Percentiles rank a stretch among this genome's conserved stretches.
Evolutionary conservation across 2,329 filamentous ascomycete species (phyloP).

Genomic region (Microcera coccophila): DNA sequence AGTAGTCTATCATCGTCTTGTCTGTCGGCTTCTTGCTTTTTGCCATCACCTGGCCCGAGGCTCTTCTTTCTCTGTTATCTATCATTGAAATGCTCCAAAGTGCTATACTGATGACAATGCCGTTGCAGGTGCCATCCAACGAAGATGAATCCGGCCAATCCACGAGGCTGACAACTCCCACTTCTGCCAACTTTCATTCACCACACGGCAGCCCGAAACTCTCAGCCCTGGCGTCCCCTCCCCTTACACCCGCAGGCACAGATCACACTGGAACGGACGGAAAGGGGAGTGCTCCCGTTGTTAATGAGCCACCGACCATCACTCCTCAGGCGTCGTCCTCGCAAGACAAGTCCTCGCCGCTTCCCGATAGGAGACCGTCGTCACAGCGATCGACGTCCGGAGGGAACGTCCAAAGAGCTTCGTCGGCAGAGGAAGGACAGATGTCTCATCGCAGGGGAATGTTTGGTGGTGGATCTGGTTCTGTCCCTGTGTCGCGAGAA

Average conservation of each 20-base stretch:
- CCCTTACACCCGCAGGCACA: slow-evolving; percentile 81
- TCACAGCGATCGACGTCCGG: slow-evolving; percentile 43
- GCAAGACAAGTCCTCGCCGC: slow-evolving; percentile 47
- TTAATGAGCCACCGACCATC: slow-evolving; percentile 46
- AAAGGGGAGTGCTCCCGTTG: slow-evolving; percentile 38
- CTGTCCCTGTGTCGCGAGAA: slow-evolving; percentile 57
- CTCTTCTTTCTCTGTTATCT: no score
- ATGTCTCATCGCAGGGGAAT: slow-evolving; percentile 51
- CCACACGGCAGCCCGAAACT: slow-evolving; percentile 63
- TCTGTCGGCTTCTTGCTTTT: slow-evolving; percentile 1
- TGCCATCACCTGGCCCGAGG: not conserved
- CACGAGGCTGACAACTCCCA: slow-evolving; percentile 62
- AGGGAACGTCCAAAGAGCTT: slow-evolving; percentile 41
- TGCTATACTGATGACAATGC: slow-evolving; percentile 28
- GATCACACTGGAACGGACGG: slow-evolving; percentile 34
- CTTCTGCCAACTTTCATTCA: slow-evolving; percentile 61
- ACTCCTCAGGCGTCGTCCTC: slow-evolving; percentile 65
- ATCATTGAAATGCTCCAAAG: no score
- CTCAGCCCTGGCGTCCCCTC: slow-evolving; percentile 78
- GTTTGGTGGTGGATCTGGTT: slow-evolving; percentile 51
- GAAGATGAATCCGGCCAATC: slow-evolving; percentile 58
- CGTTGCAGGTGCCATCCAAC: slow-evolving; percentile 53
- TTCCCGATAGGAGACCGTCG: slow-evolving; percentile 38
- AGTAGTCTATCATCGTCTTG: not conserved
- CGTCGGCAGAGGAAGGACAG: slow-evolving; percentile 37